phyloP scores from a whole-genome alignment of 2,329 filamentous ascomycete genomes.

The Albophoma yamanashiensis region DNA sequence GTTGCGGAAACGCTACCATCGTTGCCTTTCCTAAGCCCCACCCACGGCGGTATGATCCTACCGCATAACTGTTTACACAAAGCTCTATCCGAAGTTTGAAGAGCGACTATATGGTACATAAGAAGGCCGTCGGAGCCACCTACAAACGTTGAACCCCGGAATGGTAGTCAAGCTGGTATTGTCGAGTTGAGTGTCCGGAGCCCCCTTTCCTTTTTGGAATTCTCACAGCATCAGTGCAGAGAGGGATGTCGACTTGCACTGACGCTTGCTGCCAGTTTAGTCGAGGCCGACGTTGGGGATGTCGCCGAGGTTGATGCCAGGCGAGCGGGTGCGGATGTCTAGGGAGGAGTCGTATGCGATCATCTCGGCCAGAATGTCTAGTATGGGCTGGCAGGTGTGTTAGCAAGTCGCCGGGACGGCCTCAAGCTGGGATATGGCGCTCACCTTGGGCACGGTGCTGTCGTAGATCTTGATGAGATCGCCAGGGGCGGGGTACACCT shows the following conservation, averaged over 20 bases:
- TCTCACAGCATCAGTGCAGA: not conserved
- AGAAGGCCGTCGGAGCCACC: conserved; percentile 12
- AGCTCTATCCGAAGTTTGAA: conserved; percentile 25
- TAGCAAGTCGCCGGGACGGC: not conserved
- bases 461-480: conserved; percentile 97
- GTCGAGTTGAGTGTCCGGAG: not conserved
- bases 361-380: conserved; percentile 96
- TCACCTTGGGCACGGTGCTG: conserved; percentile 92
- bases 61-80: conserved; percentile 31
- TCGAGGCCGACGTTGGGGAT: conserved; percentile 44
- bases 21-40: conserved; percentile 18
- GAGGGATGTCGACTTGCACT: not conserved
- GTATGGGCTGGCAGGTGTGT: conserved; percentile 53
- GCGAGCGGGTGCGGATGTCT: conserved; percentile 39
- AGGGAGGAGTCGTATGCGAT: conserved; percentile 79
- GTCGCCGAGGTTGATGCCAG: conserved; percentile 32
- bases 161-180: not conserved
- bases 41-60: conserved; percentile 17
- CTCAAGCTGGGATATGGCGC: not conserved
- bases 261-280: conserved; percentile 19
- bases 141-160: conserved; percentile 1
- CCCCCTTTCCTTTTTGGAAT: not conserved
- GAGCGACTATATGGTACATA: conserved; percentile 30
- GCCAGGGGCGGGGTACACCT: conserved; percentile 90
- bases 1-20: conserved; percentile 18